Evolutionary conservation across 768 basidiomycete species (phyloP).

Genomic region (Psilocybe cubensis): DNA sequence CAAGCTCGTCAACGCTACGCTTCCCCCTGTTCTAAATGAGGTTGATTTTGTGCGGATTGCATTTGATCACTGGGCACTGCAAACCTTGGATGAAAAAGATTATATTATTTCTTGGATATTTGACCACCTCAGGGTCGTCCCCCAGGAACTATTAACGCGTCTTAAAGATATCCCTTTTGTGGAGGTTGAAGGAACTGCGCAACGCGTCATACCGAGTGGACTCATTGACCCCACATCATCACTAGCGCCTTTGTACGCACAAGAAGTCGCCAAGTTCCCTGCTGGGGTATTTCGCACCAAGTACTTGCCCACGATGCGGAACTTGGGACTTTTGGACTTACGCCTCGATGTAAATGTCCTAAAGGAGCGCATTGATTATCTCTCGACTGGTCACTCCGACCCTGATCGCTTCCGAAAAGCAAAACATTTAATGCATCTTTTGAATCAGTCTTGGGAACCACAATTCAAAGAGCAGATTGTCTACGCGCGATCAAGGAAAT

Average conservation of each 20-base stretch:
- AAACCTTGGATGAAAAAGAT: constrained; percentile 24
- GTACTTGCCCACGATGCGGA: constrained; percentile 12
- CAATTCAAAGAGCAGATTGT: neutral
- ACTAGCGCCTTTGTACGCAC: constrained; percentile 27
- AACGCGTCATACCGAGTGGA: constrained; percentile 20
- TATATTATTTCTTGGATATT: constrained; percentile 31
- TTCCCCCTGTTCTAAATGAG: neutral
- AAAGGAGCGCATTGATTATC: constrained; percentile 37
- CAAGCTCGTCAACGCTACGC: constrained; percentile 5
- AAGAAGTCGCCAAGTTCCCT: constrained; percentile 19
- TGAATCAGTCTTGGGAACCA: constrained; percentile 14
- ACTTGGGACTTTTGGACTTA: constrained; percentile 27
- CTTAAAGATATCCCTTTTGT: constrained; percentile 33
- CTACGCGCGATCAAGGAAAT: neutral
- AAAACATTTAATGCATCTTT: constrained; percentile 3
- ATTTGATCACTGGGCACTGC: constrained; percentile 28
- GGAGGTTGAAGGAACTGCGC: constrained; percentile 13
- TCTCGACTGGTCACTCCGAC: constrained; percentile 12
- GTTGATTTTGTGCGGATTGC: constrained; percentile 29
- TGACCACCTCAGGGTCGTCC: constrained; percentile 16
- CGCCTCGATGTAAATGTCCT: constrained; percentile 31
- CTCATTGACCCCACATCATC: constrained; percentile 34
- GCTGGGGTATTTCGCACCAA: constrained; percentile 8
- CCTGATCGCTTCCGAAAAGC: constrained; percentile 11
- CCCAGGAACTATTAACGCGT: neutral